phyloP scores from a whole-genome alignment of 352 stramenopile species.

The Phytophthora lateralis region DNA sequence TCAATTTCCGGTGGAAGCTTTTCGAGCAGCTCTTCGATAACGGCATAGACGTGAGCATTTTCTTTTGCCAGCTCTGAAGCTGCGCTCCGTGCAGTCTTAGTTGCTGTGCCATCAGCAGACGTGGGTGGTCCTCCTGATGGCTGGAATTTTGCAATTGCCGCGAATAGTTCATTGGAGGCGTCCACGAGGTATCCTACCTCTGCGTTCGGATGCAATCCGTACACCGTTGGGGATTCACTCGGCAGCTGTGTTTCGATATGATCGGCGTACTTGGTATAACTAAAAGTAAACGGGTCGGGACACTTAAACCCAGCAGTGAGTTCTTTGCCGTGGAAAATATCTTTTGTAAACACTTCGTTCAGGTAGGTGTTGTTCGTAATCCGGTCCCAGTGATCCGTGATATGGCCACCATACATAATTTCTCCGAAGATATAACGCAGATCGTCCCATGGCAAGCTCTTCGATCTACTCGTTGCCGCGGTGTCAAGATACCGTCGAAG shows the following conservation, averaged over 20 bases:
- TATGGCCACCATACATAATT: constrained; percentile 92
- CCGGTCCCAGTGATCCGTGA: constrained; percentile 85
- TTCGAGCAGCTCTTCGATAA: constrained; percentile 66
- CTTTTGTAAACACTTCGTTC: constrained; percentile 62
- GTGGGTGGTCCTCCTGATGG: constrained; percentile 68
- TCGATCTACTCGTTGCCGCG: constrained; percentile 26
- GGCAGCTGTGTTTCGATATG: constrained; percentile 75
- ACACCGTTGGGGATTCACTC: constrained; percentile 67
- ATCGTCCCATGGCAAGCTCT: constrained; percentile 77
- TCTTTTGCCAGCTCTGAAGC: constrained; percentile 29
- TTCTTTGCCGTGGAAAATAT: constrained; percentile 57
- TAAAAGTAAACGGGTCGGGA: constrained; percentile 67
- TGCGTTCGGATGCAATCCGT: constrained; percentile 81
- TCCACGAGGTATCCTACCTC: constrained; percentile 82
- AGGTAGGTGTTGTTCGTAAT: constrained; percentile 87
- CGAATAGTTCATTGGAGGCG: constrained; percentile 86
- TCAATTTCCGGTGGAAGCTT: constrained; percentile 69
- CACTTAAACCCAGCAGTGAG: constrained; percentile 79
- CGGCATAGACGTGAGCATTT: constrained; percentile 38
- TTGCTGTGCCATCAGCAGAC: constrained; percentile 32
- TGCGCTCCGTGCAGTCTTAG: constrained; percentile 12
- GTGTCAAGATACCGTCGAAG: constrained; percentile 73
- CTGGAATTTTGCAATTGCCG: constrained; percentile 87
- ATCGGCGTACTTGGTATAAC: constrained; percentile 95
- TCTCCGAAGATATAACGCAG: constrained; percentile 93